Conservation (phyloP, 78 protist genomes). For the Isochrysis galbana region DNA sequence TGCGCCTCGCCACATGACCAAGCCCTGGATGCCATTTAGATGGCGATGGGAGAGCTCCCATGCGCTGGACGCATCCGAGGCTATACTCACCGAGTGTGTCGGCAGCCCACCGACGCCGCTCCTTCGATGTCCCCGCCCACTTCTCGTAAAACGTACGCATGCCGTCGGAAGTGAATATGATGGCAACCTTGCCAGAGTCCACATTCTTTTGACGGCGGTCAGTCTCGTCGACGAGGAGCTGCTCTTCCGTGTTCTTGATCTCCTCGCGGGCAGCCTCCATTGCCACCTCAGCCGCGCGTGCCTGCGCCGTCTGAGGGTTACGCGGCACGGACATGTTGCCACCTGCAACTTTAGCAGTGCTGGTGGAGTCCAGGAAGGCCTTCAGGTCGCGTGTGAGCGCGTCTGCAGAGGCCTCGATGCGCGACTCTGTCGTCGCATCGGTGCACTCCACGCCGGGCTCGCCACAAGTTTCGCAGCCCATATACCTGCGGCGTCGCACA, state of each 20-base stretch:
- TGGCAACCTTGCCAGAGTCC: background rate
- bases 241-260: background rate
- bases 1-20: no score
- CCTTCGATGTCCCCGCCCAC: slow-evolving; percentile 6
- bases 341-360: background rate
- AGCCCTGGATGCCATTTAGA: no score
- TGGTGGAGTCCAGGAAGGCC: background rate
- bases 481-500: no score
- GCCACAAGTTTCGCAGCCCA: background rate
- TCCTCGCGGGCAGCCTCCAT: background rate
- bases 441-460: background rate
- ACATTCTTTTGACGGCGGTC: slow-evolving; percentile 2
- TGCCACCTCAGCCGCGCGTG: background rate
- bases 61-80: background rate
- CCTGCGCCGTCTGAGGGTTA: background rate
- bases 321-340: background rate
- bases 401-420: background rate
- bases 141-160: background rate
- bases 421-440: background rate
- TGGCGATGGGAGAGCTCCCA: no score
- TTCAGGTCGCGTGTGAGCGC: background rate
- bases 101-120: slow-evolving; percentile 14
- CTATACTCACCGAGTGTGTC: background rate
- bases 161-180: background rate
- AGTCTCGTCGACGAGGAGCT: background rate